These are phyloP conservation scores for Lineolata rhizophorae DNA, from an alignment of 495 filamentous ascomycete species.

Conservation along the genomic window DNA sequence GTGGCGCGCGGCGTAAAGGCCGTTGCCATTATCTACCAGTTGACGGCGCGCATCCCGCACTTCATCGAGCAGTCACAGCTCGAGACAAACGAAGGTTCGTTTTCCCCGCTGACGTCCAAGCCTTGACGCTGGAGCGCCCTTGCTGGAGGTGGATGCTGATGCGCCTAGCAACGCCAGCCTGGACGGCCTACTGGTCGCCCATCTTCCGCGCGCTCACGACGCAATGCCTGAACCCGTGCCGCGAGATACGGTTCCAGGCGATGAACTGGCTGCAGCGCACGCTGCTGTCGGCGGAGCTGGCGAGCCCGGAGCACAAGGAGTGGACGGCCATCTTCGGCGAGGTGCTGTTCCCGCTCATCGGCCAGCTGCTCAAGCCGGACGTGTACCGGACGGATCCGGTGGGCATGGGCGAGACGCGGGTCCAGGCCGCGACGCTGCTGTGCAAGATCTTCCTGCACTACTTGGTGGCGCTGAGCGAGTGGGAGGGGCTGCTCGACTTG, in stretches of 20 bases:
- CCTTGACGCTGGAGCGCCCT: neutral
- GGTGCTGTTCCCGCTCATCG: slow-evolving; percentile 86
- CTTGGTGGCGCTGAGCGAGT: slow-evolving; percentile 29
- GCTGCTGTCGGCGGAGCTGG: slow-evolving; percentile 61
- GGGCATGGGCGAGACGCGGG: slow-evolving; percentile 89
- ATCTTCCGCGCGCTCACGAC: slow-evolving; percentile 72
- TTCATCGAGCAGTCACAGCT: slow-evolving; percentile 86
- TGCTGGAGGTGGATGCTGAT: slow-evolving; percentile 2
- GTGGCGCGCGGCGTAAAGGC: slow-evolving; percentile 64
- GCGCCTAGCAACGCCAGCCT: slow-evolving; percentile 41
- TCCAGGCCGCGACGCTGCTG: slow-evolving; percentile 74
- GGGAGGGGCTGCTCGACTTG: slow-evolving; percentile 80
- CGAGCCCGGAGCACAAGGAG: slow-evolving; percentile 26
- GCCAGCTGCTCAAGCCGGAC: slow-evolving; percentile 78
- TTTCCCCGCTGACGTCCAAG: neutral
- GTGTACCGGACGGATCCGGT: slow-evolving; percentile 78
- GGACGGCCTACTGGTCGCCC: slow-evolving; percentile 94
- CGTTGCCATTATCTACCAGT: slow-evolving; percentile 52
- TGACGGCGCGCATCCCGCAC: slow-evolving; percentile 59
- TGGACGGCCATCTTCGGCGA: slow-evolving; percentile 92
- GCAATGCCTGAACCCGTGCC: slow-evolving; percentile 88
- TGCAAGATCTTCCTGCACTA: slow-evolving; percentile 95
- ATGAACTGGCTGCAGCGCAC: slow-evolving; percentile 73
- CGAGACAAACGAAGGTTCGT: slow-evolving; percentile 58
- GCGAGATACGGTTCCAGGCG: slow-evolving; percentile 75